These are phyloP conservation scores for Sabuloglossum arenarium DNA, from an alignment of 495 filamentous ascomycete genomes.

Conservation along the genomic window DNA sequence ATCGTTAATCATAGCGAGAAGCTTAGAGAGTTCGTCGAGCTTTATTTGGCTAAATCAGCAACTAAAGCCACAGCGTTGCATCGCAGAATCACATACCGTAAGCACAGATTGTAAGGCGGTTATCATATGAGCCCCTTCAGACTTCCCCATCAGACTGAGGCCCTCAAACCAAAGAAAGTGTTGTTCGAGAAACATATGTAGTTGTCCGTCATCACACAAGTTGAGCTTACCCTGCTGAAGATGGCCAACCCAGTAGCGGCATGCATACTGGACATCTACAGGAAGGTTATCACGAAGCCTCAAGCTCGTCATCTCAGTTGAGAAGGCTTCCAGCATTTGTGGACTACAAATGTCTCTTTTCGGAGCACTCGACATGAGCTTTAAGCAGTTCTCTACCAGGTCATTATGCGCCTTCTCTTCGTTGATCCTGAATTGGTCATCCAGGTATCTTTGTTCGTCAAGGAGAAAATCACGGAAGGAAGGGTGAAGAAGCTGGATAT, in stretches of 20 bases:
- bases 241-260: constrained; percentile 28
- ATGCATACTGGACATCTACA: constrained; percentile 20
- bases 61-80: no score
- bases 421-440: constrained; percentile 19
- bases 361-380: constrained; percentile 15
- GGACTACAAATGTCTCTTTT: constrained; percentile 21
- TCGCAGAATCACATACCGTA: neutral
- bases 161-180: constrained; percentile 1
- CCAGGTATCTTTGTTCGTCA: constrained; percentile 14
- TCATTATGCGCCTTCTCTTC: constrained; percentile 16
- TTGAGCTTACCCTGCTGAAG: constrained; percentile 14
- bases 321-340: constrained; percentile 13
- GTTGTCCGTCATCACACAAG: neutral
- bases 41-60: neutral
- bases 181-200: neutral
- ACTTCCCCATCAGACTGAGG: neutral
- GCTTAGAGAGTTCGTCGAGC: neutral
- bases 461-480: constrained; percentile 34
- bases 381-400: constrained; percentile 17
- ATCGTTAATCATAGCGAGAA: constrained; percentile 15
- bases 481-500: constrained; percentile 22
- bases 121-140: neutral
- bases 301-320: constrained; percentile 2
- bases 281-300: constrained; percentile 12
- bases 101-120: neutral